phyloP scores from a whole-genome alignment of 2,329 filamentous ascomycete genomes.

The Diaporthe vexans region DNA sequence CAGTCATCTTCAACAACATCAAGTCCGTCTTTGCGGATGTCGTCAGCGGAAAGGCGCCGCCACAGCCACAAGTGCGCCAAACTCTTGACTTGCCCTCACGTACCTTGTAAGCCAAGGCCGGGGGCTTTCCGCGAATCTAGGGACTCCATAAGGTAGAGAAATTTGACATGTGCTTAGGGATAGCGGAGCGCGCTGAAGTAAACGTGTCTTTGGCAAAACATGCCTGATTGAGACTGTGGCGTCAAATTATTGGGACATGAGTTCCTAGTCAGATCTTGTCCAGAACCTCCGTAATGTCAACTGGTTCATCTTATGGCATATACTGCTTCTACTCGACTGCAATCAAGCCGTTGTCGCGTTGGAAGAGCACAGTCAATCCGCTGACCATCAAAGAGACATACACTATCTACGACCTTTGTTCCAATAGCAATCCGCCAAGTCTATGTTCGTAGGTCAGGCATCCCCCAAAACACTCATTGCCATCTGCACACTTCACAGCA shows the following conservation, averaged over 20 bases:
- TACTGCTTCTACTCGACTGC: neutral
- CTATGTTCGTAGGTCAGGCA: too few relatives aligned
- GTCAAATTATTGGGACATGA: neutral
- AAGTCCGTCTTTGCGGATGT: constrained; percentile 2
- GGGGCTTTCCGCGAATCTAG: neutral
- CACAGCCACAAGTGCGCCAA: constrained; percentile 5
- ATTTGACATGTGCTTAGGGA: neutral
- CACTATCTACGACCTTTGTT: neutral
- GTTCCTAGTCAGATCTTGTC: neutral
- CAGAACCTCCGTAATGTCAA: neutral
- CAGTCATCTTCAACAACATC: neutral
- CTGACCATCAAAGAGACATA: too few relatives aligned
- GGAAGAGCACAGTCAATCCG: neutral
- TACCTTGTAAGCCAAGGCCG: neutral
- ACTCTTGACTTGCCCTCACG: neutral
- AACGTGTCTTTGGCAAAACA: neutral
- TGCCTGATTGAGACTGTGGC: constrained; percentile 7
- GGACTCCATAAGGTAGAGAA: neutral
- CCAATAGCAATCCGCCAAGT: neutral
- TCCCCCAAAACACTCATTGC: neutral
- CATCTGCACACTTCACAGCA: neutral
- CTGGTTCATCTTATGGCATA: neutral
- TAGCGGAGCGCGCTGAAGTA: neutral
- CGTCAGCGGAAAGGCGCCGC: constrained; percentile 16
- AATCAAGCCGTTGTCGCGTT: neutral